These are phyloP conservation scores for Sugiyamaella novakii DNA, from an alignment of 1,139 yeast species.

Conservation along the genomic window DNA sequence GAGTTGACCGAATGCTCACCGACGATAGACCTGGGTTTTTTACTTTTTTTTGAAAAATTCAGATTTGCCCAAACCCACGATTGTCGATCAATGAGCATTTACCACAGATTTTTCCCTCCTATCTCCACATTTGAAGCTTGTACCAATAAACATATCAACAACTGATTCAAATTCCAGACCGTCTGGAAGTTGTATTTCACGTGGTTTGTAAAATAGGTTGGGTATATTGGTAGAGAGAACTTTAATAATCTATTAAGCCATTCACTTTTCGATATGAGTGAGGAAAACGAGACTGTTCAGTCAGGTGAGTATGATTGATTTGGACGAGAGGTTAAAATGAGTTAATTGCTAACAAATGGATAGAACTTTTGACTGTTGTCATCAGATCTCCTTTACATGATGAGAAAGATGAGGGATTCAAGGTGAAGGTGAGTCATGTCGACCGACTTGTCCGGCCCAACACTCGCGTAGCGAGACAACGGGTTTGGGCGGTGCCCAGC, in stretches of 20 bases:
- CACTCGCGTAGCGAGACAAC: slow-evolving; percentile 10
- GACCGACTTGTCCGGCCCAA: not conserved
- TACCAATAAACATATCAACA: not conserved
- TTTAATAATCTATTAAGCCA: no score
- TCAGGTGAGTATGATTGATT: slow-evolving; percentile 1
- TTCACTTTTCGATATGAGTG: no score
- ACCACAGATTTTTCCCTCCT: slow-evolving; percentile 1
- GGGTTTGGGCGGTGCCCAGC: no score
- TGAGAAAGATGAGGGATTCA: slow-evolving; percentile 14
- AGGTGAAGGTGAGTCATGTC: slow-evolving; percentile 12
- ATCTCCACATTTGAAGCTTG: slow-evolving; percentile 10
- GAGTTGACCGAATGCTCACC: not conserved
- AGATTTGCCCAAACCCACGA: slow-evolving; percentile 12
- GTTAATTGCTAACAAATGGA: not conserved
- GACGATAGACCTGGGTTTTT: slow-evolving; percentile 3
- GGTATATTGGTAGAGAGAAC: no score
- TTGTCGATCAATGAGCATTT: not conserved
- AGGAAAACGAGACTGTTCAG: slow-evolving; percentile 5
- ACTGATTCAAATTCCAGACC: no score
- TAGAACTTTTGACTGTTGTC: slow-evolving; percentile 11
- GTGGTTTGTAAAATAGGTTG: no score
- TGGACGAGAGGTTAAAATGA: not conserved
- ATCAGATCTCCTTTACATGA: slow-evolving; percentile 14
- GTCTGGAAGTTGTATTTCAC: no score
- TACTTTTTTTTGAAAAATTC: slow-evolving; percentile 18